Conservation (phyloP, 805 yeast species). For the Candida parachauliodes region DNA sequence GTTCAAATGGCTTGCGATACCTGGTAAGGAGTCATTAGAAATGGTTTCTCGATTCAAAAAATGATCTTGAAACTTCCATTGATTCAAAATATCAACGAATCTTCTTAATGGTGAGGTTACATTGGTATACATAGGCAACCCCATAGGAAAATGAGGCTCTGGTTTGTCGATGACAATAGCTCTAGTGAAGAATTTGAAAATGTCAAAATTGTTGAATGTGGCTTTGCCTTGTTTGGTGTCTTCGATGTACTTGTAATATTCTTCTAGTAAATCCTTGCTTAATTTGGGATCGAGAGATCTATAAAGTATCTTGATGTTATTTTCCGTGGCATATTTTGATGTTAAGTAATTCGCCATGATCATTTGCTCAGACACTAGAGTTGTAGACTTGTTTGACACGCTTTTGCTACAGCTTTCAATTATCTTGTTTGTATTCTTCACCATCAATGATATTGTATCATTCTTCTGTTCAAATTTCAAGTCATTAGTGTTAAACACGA, state of each 20-base stretch:
- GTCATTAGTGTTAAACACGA: neutral
- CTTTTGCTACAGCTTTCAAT: slow-evolving; percentile 7
- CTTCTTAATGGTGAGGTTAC: slow-evolving; percentile 90
- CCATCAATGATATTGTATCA: slow-evolving; percentile 10
- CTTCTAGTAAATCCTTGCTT: slow-evolving; percentile 16
- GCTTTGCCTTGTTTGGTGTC: slow-evolving; percentile 15
- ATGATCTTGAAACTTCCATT: slow-evolving; percentile 55
- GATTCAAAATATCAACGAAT: slow-evolving; percentile 74
- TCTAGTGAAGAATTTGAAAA: slow-evolving; percentile 4
- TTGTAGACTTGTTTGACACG: slow-evolving; percentile 27
- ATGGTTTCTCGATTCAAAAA: slow-evolving; percentile 9
- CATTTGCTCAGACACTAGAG: slow-evolving; percentile 82
- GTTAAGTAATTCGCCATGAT: slow-evolving; percentile 66
- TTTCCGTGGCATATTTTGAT: slow-evolving; percentile 42
- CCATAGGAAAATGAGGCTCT: slow-evolving; percentile 35
- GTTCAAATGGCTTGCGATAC: slow-evolving; percentile 7
- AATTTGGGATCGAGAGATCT: slow-evolving; percentile 32
- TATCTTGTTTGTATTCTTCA: slow-evolving; percentile 13
- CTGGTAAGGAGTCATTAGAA: slow-evolving; percentile 4
- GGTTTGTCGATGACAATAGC: slow-evolving; percentile 1
- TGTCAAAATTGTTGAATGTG: neutral
- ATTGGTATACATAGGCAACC: slow-evolving; percentile 59
- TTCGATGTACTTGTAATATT: slow-evolving; percentile 20
- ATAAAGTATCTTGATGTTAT: slow-evolving; percentile 53
- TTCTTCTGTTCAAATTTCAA: slow-evolving; percentile 2